These are phyloP conservation scores for Persicaria maculosa DNA, from an alignment of 148 eudicot genomes.

Conservation along the genomic window DNA sequence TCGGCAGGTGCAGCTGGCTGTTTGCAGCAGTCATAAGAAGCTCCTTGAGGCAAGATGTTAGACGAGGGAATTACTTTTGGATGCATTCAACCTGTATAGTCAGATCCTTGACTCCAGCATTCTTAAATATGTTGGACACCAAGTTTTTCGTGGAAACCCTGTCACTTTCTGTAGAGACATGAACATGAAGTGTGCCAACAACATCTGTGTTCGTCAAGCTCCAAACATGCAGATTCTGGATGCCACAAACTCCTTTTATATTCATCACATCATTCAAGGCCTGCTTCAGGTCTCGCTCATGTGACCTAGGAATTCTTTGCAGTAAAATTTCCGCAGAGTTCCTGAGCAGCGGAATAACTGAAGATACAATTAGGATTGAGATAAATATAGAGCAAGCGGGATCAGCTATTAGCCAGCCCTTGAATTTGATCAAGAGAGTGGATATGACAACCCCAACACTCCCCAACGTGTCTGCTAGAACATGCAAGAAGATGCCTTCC, in stretches of 20 bases:
- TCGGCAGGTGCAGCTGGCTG: no score
- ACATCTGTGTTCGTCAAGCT: conserved; percentile 76
- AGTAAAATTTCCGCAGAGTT: conserved; percentile 88
- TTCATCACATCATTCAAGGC: conserved; percentile 56
- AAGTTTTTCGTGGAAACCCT: conserved; percentile 40
- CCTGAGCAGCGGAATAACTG: conserved; percentile 80
- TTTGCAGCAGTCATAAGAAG: no score
- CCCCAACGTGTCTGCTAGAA: conserved; percentile 93
- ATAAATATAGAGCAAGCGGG: conserved; percentile 96
- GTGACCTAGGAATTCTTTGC: conserved; percentile 83
- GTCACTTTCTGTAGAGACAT: conserved; percentile 54
- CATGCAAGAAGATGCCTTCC: conserved; percentile 99
- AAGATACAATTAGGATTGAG: conserved; percentile 70
- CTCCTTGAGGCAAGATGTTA: neutral
- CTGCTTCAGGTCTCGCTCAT: conserved; percentile 53
- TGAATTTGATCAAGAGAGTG: conserved; percentile 76
- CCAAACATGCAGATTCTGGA: conserved; percentile 83
- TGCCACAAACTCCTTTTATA: conserved; percentile 61
- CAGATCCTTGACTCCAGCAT: conserved; percentile 84
- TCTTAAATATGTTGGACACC: conserved; percentile 39
- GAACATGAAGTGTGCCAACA: conserved; percentile 78
- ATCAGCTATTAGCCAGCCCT: conserved; percentile 94
- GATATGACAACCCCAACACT: conserved; percentile 96
- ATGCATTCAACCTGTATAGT: conserved; percentile 74
- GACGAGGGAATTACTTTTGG: conserved; percentile 17